Percentiles rank a stretch among this genome's conserved stretches.
Conservation (phyloP, 192 early-diverging fungal species). For the Gaertneriomyces sp. region DNA sequence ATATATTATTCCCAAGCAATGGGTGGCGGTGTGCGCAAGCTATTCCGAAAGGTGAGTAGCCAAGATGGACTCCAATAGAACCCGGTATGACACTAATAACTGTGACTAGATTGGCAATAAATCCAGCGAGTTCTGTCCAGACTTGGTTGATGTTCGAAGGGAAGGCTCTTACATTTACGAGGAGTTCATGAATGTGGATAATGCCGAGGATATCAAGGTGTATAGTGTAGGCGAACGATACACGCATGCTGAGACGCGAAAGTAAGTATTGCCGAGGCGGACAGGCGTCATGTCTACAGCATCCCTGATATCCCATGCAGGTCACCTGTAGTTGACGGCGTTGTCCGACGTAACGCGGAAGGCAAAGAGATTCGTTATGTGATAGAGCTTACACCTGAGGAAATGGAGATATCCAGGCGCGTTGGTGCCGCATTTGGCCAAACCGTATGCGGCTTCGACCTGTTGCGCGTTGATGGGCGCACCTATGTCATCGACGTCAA, state of each 20-base stretch:
- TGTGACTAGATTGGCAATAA: constrained; percentile 79
- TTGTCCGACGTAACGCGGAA: constrained; percentile 90
- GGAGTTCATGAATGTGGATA: constrained; percentile 89
- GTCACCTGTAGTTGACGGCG: constrained; percentile 92
- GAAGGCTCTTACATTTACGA: constrained; percentile 92
- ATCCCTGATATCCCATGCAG: constrained; percentile 28
- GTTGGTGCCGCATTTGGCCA: constrained; percentile 86
- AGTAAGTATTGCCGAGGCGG: constrained; percentile 44
- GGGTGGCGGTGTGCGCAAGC: constrained; percentile 63
- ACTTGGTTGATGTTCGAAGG: constrained; percentile 59
- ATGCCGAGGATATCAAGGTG: constrained; percentile 95
- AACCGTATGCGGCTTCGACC: constrained; percentile 92
- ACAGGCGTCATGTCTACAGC: not conserved
- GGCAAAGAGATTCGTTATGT: constrained; percentile 97
- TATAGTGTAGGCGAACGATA: constrained; percentile 90
- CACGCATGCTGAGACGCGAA: constrained; percentile 93
- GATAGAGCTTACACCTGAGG: constrained; percentile 71
- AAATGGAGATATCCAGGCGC: constrained; percentile 70
- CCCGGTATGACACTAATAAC: not conserved
- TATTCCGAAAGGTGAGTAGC: constrained; percentile 38
- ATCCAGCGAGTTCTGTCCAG: constrained; percentile 81
- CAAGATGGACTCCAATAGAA: not conserved
- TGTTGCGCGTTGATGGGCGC: constrained; percentile 70
- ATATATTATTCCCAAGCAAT: constrained; percentile 81
- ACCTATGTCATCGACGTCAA: constrained; percentile 98